Evolutionary conservation across 1,139 yeast species (phyloP), one percentile per base, ranked within the genome.

Genomic region (Suhomyces atakaporum): DNA sequence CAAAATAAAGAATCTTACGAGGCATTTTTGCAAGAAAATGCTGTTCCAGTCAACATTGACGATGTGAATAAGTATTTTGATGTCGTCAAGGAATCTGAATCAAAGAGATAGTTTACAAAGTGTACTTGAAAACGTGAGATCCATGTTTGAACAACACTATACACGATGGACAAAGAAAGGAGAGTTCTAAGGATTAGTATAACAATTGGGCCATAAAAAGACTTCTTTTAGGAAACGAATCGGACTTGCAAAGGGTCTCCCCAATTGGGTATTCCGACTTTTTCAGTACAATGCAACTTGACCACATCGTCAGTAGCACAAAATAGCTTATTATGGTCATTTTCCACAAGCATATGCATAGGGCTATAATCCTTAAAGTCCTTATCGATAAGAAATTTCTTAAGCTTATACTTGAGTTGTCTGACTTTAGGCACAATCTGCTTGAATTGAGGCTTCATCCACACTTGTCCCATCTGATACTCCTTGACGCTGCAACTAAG

Each of bases 291-390:
- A 28, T 47, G 49, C 27, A 58, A 40, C 14, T 46, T 42, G 13
- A 56, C 59, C 2, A 49, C 42, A 28, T 58, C 63, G 35, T 42
- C 45, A 13, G 62, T 55, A 5, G 56, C 60, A 50, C 63, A 58
- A 9, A 42, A 49, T 2, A 51, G 34, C 27, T 45, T 45, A 25
- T 35, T 33, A 4, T 38, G 33, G 7, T 46, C 39, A 5, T 44
- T 34, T 7, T 47, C 36, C 22, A 54, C 16, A n/a, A 57, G 29
- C 11, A 45, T 28, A 13, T 40, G 39, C 11, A 51, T 21, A 8
- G 36, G 40, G 2, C 36, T 42, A 20, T 33, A 42, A 3, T 30
- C 38, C 12, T 36, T 25, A 31, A 52, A 53, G 7, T 52, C 51
- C 2, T 43, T 23, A 6, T 43, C 45, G 13, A 39, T 35, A 7